Evolutionary conservation across 2,329 filamentous ascomycete species (phyloP), one percentile per base, ranked within the genome.

Genomic region (Trichophyton equinum): DNA sequence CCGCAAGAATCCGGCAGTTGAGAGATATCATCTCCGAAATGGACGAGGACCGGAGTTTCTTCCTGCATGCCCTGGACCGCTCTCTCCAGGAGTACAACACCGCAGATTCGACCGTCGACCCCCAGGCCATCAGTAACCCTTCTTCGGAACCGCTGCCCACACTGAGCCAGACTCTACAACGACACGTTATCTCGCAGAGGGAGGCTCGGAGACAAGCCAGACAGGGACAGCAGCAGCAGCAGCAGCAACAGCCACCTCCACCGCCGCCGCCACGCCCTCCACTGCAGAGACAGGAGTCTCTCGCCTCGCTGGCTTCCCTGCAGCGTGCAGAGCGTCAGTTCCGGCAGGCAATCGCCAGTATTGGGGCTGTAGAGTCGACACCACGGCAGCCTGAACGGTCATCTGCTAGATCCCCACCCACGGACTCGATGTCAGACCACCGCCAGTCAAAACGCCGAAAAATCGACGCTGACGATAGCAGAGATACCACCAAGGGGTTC

Each of bases 401-500:
- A 20, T 5, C 46, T n/a, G 15, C 51, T 6, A 33, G 51, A 20
- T 18, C 51, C 20, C 51, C 51, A n/a, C 51, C 51, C 15, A 18
- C 27, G 4, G 51, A 55, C 27, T 36, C 51, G 15, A 55, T 36
- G 51, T 33, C 51, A 36, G 57, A 59, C 36, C 49, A 58, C 36
- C 60, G 62, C 55, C 57, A 73, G 61, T 75, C 75, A 57, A 91
- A 91, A 72, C 82, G 87, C 53, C 81, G 87, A 64, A 90, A 88
- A 71, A 72, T 90, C 42, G 86, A 89, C 67, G 78, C 82, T 1
- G 85, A 88, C 64, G 79, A 79, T 55, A 73, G 78, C 13, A 73
- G 78, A 27, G 72, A 76, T 62, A 74, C 72, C 3, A 65, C 70
- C n/a, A 70, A 68, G 62, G 82, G 80, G 1, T 89, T 91, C 70